Percentiles rank a stretch among this genome's conserved stretches.
Evolutionary conservation across 345 rosid species (phyloP).

Genomic region (Citrus hindsii): DNA sequence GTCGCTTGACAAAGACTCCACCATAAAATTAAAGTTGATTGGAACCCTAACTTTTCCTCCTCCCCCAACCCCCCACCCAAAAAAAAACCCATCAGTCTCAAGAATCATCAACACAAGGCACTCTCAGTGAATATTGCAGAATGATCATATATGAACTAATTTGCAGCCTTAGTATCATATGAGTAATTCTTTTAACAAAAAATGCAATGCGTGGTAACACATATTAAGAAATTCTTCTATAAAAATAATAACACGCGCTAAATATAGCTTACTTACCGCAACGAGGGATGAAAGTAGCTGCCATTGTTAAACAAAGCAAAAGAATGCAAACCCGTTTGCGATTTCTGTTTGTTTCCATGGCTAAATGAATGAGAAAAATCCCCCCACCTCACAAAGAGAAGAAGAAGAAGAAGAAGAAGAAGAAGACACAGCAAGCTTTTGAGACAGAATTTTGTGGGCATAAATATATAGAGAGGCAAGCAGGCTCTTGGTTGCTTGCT

Average conservation of each 20-base stretch:
- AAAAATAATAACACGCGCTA: background rate
- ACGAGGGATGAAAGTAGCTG: slow-evolving; percentile 31
- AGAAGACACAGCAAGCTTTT: background rate
- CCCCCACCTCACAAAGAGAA: slow-evolving; percentile 8
- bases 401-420: background rate
- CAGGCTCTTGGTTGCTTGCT: background rate
- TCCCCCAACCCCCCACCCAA: too few relatives aligned
- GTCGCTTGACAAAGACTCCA: slow-evolving; percentile 6
- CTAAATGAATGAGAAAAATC: background rate
- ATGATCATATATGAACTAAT: background rate
- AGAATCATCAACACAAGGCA: background rate
- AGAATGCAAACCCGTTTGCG: slow-evolving; percentile 21
- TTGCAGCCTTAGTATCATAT: background rate
- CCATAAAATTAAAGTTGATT: background rate
- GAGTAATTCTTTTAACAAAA: background rate
- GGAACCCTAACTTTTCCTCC: background rate
- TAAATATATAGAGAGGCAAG: slow-evolving; percentile 7
- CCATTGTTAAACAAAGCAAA: slow-evolving; percentile 36
- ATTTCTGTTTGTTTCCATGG: slow-evolving; percentile 34
- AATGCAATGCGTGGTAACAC: background rate
- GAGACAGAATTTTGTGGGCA: background rate
- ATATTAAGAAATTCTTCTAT: background rate
- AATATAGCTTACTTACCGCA: slow-evolving; percentile 34
- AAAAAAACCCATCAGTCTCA: too few relatives aligned
- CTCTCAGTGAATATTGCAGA: background rate